Base-by-base conservation (phyloP, 345 rosid genomes). In the Viola odorata region DNA sequence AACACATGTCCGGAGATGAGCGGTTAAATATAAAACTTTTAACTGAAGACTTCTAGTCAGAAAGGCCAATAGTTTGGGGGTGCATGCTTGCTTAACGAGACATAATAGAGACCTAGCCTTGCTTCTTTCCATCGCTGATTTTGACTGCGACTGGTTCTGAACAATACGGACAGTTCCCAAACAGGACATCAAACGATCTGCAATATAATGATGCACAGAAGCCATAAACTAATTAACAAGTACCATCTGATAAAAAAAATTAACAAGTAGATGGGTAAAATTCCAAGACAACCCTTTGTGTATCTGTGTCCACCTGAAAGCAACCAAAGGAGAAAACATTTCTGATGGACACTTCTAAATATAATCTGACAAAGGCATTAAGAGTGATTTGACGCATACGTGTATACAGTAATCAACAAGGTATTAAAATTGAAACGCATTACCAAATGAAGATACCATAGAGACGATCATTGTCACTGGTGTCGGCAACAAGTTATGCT, bases 151-250 rank as follows among this genome's bases (percentile, higher is more conserved):
- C 77, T 6, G 89, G 82, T 61, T 83, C 89, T 39, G 84, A 91
- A 59, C 95, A 86, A 71, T 82, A 85, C 0, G 95, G 91, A 62
- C 96, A 88, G 48, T 85, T 81, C 15, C 96, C 86, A 47, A 86
- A 85, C 37, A 85, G 80, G 69, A 88, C 86, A 79, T 91, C 78
- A 63, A 75, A 86, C 64, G 95, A 86, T 78, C 90, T 88, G 85
- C 73, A 58, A 68, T 4, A 72, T 45, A 41, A 38, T 13, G 53
- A 54, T 36, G 37, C 37, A 67, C 38, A 32, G 6, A 57, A 10
- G 23, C 61, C 47, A 64, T 45, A 50, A 65, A 61, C 51, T 38
- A 45, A 7, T 53, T 42, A 3, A 37, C 23, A 14, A 39, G 16
- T 17, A 54, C 41, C 44, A 51, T 66, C 55, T 44, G 41, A 32